Base-by-base conservation (phyloP, 164 flowering plant species). In the Liriodendron chinense region DNA sequence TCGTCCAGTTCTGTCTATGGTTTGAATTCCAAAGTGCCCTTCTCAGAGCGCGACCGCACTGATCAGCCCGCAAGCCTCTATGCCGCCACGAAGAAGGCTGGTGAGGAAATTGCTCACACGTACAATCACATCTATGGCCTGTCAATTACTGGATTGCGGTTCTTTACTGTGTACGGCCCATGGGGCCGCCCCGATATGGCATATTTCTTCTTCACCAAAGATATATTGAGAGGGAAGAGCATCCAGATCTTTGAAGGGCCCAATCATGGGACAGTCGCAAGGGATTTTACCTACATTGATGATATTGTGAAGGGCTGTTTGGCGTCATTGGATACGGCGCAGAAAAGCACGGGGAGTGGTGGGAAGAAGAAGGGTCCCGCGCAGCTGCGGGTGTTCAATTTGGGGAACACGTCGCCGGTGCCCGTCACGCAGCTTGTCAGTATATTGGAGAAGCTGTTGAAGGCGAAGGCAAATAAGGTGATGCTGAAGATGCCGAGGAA, bases 131-230 rank as follows among this genome's bases (percentile, higher is more conserved):
- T 94, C 1, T 87, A 94, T 26, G 98, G 98, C 0, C 87, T 94
- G 72, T 94, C 98, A 0, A 83, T 94, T 10, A 94, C 98, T 23
- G 98, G 96, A 50, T 82, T 94, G 83, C 79, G 98, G 49, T 94
- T 94, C 75, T 94, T 94, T 75, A 94, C 98, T 0, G 98, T 94
- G 56, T 94, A 94, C 78, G 98, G 98, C 4, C 98, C 97, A 26
- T 94, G 97, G 97, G 98, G 98, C 2, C 80, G 98, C 74, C 98
- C 98, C 1, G 98, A 94, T 71, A 94, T 94, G 98, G 98, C 98
- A 0, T 94, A 92, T 68, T 94, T 94, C 90, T 92, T 94, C 77
- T 94, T 94, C 78, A 89, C 96, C 6, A 88, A 66, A 73, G 98
- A 94, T 84, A 91, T 94, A 6, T 80, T 94, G 89, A 87, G 85